These are phyloP conservation scores for Didymella exigua DNA, from an alignment of 2,329 filamentous ascomycete species.

Conservation along the genomic window DNA sequence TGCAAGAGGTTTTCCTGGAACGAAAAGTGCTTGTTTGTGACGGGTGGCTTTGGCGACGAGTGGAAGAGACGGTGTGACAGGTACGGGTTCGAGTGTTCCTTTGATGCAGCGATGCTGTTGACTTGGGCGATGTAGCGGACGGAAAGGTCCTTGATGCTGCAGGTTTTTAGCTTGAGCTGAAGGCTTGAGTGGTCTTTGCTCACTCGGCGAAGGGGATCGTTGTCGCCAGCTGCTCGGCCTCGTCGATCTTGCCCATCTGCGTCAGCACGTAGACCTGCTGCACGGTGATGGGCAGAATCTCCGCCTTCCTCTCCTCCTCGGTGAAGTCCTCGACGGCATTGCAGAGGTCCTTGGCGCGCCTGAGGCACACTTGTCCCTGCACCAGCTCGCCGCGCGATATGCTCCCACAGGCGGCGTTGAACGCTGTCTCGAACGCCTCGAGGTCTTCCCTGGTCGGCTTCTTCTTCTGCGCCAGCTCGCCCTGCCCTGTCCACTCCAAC, in stretches of 20 bases:
- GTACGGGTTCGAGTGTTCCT: conserved; percentile 66
- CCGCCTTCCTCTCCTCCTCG: conserved; percentile 74
- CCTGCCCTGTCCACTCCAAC: conserved; percentile 69
- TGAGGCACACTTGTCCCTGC: conserved; percentile 69
- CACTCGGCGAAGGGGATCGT: conserved; percentile 68
- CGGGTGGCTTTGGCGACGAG: conserved; percentile 57
- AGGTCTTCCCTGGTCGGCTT: conserved; percentile 66
- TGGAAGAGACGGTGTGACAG: conserved; percentile 67
- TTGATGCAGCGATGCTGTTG: conserved; percentile 62
- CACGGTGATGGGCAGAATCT: conserved; percentile 75
- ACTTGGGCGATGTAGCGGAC: conserved; percentile 70
- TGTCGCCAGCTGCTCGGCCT: conserved; percentile 67
- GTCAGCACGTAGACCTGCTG: conserved; percentile 77
- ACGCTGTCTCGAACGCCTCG: conserved; percentile 80
- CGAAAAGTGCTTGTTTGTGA: conserved; percentile 71
- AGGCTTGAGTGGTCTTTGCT: conserved; percentile 32
- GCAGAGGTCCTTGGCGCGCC: conserved; percentile 72
- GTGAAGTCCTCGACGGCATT: conserved; percentile 73
- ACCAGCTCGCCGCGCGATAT: conserved; percentile 72
- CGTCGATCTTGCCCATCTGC: conserved; percentile 67
- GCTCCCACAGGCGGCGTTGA: conserved; percentile 76
- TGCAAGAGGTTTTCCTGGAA: conserved; percentile 68
- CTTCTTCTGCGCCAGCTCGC: conserved; percentile 59
- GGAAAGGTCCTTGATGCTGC: conserved; percentile 69
- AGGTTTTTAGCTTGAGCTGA: conserved; percentile 16